Evolutionary conservation across 2,329 filamentous ascomycete species (phyloP), one percentile per base, ranked within the genome.

Genomic region (Scedosporium apiospermum): DNA sequence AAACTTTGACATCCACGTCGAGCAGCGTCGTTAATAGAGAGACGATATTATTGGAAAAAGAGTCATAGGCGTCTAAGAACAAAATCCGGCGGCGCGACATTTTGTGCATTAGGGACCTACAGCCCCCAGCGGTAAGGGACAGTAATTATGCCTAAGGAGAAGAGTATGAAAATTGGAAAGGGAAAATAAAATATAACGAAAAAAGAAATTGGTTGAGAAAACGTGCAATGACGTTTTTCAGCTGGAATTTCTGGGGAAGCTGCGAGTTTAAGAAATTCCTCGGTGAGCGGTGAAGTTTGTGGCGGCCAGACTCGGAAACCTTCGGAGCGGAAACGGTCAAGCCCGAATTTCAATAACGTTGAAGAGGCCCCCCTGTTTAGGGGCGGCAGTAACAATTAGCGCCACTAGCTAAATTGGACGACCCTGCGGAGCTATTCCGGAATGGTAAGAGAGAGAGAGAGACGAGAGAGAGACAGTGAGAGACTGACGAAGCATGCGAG

Each of bases 51-150:
- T 96, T 93, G 62, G 92, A 91, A 76, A 97, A 99, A 51, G 93
- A 97, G 77, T 99, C 95, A 75, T 96, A 96, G 65, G 93, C 93
- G 74, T 98, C 95, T 67, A 99, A 81, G 76, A 96, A 96, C 66
- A 98, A 84, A 65, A 98, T 88, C 64, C 78, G 78, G 65, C 71
- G 70, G 51, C 68, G 69, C 60, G 63, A 66, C 73, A 74, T 74
- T 30, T 42, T 44, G 49, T 61, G 49, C n/a, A 51, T 12, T 14
- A 38, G 34, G 34, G 34, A 12, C 34, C 10, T 38, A 38, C 34
- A 12, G 9, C 7, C 30, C 30, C n/a, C n/a, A n/a, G n/a, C n/a
- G n/a, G n/a, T n/a, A n/a, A n/a, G n/a, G n/a, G n/a, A n/a, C n/a
- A n/a, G n/a, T n/a, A n/a, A n/a, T n/a, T n/a, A n/a, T n/a, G n/a